These are phyloP conservation scores for Lathyrus tuberosus DNA, from an alignment of 306 rosid species.

Conservation along the genomic window DNA sequence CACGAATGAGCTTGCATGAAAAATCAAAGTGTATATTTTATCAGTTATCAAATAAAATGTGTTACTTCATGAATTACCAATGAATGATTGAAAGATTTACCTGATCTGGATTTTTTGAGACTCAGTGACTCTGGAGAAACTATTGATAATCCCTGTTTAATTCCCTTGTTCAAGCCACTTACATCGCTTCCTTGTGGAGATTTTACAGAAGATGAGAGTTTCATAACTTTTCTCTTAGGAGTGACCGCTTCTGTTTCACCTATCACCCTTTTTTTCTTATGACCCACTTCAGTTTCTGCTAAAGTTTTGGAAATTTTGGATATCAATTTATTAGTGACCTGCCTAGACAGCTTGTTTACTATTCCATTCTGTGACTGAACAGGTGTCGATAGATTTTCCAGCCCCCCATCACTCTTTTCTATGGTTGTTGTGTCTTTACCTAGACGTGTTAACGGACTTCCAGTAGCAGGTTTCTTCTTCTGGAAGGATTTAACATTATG, in stretches of 20 bases:
- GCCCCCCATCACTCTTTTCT: conserved; percentile 34
- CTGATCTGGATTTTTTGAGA: conserved; percentile 68
- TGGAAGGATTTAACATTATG: not conserved
- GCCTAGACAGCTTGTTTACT: conserved; percentile 4
- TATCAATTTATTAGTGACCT: conserved; percentile 22
- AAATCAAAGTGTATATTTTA: conserved; percentile 10
- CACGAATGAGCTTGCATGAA: conserved; percentile 10
- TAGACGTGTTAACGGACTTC: conserved; percentile 31
- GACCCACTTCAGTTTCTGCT: conserved; percentile 21
- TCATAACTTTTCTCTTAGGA: conserved; percentile 17
- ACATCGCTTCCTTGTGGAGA: conserved; percentile 17
- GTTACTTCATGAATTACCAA: not conserved
- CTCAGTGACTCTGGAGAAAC: conserved; percentile 51
- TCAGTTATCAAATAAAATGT: not conserved
- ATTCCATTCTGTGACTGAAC: conserved; percentile 35
- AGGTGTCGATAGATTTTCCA: conserved; percentile 35
- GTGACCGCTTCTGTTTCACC: not conserved
- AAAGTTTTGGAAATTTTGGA: conserved; percentile 33
- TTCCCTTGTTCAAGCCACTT: conserved; percentile 11
- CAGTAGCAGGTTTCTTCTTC: conserved; percentile 36
- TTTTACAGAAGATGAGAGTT: not conserved
- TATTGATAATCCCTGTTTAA: conserved; percentile 15
- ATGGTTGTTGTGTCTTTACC: conserved; percentile 25
- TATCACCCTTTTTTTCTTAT: conserved; percentile 17
- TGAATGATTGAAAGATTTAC: conserved; percentile 34